These are phyloP conservation scores for Tricladium varicosporioides DNA, from an alignment of 2,329 filamentous ascomycete species.

Conservation along the genomic window DNA sequence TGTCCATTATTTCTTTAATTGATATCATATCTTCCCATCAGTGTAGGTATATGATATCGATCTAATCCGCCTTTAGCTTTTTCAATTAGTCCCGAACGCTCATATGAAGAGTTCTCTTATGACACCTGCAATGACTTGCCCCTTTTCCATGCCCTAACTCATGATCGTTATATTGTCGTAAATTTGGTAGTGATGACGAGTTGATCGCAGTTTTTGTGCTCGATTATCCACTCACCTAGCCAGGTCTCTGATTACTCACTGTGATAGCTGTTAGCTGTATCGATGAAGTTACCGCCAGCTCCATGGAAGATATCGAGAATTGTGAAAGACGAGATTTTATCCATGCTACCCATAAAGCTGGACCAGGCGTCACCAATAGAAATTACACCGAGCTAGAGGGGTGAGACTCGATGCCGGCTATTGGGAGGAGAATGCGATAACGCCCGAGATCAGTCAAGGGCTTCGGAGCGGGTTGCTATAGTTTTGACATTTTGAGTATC, in stretches of 20 bases:
- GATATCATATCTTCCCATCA: conserved; percentile 67
- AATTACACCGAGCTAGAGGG: conserved; percentile 34
- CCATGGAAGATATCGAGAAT: conserved; percentile 53
- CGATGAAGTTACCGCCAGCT: conserved; percentile 65
- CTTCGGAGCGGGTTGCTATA: neutral
- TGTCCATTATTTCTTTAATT: conserved; percentile 67
- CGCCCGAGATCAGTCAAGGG: conserved; percentile 10
- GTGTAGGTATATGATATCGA: conserved; percentile 65
- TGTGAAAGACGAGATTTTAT: conserved; percentile 52
- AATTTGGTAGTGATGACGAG: conserved; percentile 65
- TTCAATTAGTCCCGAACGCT: conserved; percentile 42
- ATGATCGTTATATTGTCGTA: conserved; percentile 48
- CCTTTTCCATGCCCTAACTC: conserved; percentile 29
- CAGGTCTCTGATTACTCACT: conserved; percentile 57
- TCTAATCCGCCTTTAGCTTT: conserved; percentile 66
- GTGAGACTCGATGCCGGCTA: conserved; percentile 29
- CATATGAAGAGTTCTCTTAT: conserved; percentile 37
- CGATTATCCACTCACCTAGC: conserved; percentile 68
- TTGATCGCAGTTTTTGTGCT: conserved; percentile 57
- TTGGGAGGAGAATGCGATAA: conserved; percentile 29
- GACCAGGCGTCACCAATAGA: conserved; percentile 48
- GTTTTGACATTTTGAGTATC: neutral
- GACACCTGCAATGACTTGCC: conserved; percentile 43
- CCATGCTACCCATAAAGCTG: conserved; percentile 22
- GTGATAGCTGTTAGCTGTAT: conserved; percentile 60